Percentiles rank a stretch among this genome's conserved stretches.
phyloP scores from a whole-genome alignment of 305 asterid genomes.

The Vinca major region DNA sequence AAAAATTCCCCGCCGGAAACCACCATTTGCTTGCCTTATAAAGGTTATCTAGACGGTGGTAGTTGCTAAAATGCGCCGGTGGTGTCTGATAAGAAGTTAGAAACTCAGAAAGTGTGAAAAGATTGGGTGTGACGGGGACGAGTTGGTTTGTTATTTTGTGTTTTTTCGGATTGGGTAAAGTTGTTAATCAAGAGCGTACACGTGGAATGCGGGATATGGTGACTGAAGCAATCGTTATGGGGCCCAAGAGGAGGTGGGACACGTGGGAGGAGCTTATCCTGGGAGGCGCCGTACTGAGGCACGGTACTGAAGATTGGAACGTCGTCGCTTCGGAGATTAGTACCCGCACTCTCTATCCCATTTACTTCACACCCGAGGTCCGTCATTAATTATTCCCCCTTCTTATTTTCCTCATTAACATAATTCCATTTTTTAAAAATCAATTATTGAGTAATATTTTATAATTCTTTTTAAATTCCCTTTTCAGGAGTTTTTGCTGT shows the following conservation, averaged over 20 bases:
- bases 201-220: slow-evolving; percentile 36
- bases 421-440: too few species aligned
- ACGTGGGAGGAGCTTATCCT: slow-evolving; percentile 90
- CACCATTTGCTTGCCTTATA: slow-evolving; percentile 2
- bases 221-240: slow-evolving; percentile 32
- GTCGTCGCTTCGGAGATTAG: slow-evolving; percentile 78
- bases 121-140: background rate
- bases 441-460: background rate
- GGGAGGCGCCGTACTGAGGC: slow-evolving; percentile 80
- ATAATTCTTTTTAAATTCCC: background rate
- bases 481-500: background rate
- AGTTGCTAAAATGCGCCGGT: slow-evolving; percentile 27
- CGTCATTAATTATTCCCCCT: background rate
- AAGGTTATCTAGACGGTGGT: background rate
- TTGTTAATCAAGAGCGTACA: slow-evolving; percentile 20
- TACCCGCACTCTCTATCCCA: slow-evolving; percentile 45
- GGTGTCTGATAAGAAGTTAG: slow-evolving; percentile 19
- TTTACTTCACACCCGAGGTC: slow-evolving; percentile 61
- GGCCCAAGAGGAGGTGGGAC: slow-evolving; percentile 48
- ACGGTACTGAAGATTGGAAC: slow-evolving; percentile 76
- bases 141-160: background rate
- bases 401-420: too few species aligned
- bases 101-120: background rate
- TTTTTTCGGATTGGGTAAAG: background rate
- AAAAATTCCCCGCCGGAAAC: slow-evolving; percentile 5